These are phyloP conservation scores for Plectosphaerella plurivora DNA, from an alignment of 2,329 filamentous ascomycete genomes.

Conservation along the genomic window DNA sequence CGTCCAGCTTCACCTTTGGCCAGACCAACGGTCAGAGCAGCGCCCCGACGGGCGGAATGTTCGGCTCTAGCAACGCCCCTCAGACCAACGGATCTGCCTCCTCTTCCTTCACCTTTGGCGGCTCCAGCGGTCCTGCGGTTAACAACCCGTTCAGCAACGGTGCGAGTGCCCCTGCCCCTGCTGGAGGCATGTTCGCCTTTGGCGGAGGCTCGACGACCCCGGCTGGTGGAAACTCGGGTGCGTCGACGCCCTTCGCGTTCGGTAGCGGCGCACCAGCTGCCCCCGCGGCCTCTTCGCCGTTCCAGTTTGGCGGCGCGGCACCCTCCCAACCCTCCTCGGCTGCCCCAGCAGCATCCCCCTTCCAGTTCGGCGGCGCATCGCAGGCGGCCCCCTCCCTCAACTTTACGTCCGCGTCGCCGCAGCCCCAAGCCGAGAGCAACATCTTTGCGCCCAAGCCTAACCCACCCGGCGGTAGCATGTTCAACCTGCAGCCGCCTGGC, in stretches of 20 bases:
- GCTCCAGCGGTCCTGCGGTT: slow-evolving; percentile 20
- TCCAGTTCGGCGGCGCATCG: slow-evolving; percentile 2
- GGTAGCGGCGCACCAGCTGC: slow-evolving; percentile 5
- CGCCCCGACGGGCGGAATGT: slow-evolving; percentile 11
- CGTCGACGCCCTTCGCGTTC: slow-evolving; percentile 9
- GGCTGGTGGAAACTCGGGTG: slow-evolving; percentile 7
- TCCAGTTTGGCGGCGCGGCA: slow-evolving; percentile 13
- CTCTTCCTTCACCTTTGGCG: slow-evolving; percentile 17
- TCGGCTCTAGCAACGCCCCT: slow-evolving; percentile 6
- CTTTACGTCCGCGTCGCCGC: slow-evolving; percentile 27
- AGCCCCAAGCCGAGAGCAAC: not conserved
- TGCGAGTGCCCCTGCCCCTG: slow-evolving; percentile 17
- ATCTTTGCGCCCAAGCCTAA: slow-evolving; percentile 14
- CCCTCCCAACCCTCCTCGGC: not conserved
- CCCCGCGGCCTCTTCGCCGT: slow-evolving; percentile 13
- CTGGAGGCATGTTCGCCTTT: slow-evolving; percentile 32
- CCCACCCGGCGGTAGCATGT: slow-evolving; percentile 21
- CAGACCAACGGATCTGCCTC: slow-evolving; percentile 17
- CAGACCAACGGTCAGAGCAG: not conserved
- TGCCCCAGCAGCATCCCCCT: not conserved
- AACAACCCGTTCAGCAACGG: slow-evolving; percentile 34
- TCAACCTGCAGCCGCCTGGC: slow-evolving; percentile 36
- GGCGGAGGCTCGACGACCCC: slow-evolving; percentile 17
- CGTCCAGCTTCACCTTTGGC: slow-evolving; percentile 29
- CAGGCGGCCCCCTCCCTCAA: slow-evolving; percentile 27